Base-by-base conservation (phyloP, 2,329 filamentous ascomycete genomes). In the Venturia asperata region DNA sequence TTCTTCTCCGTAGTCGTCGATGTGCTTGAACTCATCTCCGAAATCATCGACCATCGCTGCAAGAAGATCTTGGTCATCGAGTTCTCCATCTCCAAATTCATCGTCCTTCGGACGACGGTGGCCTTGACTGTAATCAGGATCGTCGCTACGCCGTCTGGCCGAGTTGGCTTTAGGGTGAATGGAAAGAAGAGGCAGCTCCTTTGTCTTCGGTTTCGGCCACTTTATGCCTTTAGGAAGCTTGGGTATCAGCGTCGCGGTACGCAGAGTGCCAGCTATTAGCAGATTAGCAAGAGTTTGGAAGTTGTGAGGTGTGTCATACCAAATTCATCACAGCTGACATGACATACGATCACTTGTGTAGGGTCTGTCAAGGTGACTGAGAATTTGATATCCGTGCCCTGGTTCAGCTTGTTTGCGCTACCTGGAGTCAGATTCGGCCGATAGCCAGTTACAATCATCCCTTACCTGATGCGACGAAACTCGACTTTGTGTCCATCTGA, bases 241-340 rank as follows among this genome's bases (percentile, higher is more conserved):
- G 5, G 81, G 81, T 63, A 78, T 80, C 13, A 87, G 67, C 30
- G 80, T 78, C 7, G 83, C 84, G 66, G 78, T 76, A 67, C 80
- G 78, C 71, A 81, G 74, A 13, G 85, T 87, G 13, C 84, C 84
- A 67, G 84, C 85, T 84, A 65, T 3, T 10, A 63, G 6, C 19
- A 1, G 17, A 52, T 42, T 69, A 19, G 17, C 15, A 72, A 45
- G 27, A 56, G 61, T 11, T 6, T 7, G 56, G 17, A 34, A n/a
- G 42, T 15, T 10, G 21, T 15, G 27, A 24, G 4, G 10, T 27
- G 43, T 6, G 9, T 6, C 76, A 67, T 73, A 84, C 83, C 90
- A 70, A 97, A 88, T 55, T 91, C 87, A 76, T 97, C 93, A 69
- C 92, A 97, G 74, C 90, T 89, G 61, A 92, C 80, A 71, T 87